Base-by-base conservation (phyloP, 2,329 filamentous ascomycete genomes). In the Trichoderma endophyticum region DNA sequence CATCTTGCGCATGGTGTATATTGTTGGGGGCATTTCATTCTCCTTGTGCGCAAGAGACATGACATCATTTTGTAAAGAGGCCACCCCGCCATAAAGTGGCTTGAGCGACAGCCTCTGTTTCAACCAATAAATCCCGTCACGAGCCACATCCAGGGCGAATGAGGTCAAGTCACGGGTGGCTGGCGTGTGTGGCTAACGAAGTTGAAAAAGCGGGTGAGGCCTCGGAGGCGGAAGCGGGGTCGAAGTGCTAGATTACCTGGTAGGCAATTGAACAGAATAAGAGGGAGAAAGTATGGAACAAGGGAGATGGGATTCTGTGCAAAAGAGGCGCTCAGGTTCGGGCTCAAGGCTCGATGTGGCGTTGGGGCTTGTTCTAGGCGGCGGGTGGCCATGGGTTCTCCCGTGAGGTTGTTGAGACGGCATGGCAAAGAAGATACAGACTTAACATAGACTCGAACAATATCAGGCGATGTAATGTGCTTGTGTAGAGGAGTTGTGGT, bases 391-490 rank as follows among this genome's bases (percentile, higher is more conserved):
- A 14, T 67, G 65, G 65, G 56, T 39, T 68, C n/a, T 70, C 57
- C 66, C 66, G 66, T 12, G 66, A 70, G 66, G 66, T 26, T 69
- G 66, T 61, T 69, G 56, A 51, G 66, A 69, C 66, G 56, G 36
- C 66, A 61, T 32, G 26, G 48, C 54, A 60, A 51, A 11, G 11
- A 7, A 24, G 15, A 64, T 21, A 18, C 54, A 59, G 28, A 32
- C n/a, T 21, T 51, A 3, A n/a, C 39, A 4, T 18, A 43, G 43
- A 48, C 43, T 21, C 12, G 48, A 7, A 21, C 3, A 21, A 7
- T 21, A 6, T 60, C 57, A 34, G 28, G 57, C 57, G 57, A 60
- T 24, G 2, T 2, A 15, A 28, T 12, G n/a, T 43, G 18, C 32
- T 48, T 12, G 43, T 51, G 28, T 9, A 32, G 56, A 6, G 18